A percentile compares a stretch with the other conserved stretches of the same genome.
These are phyloP conservation scores for Esteya vermicola DNA, from an alignment of 2,329 filamentous ascomycete species.

Conservation along the genomic window DNA sequence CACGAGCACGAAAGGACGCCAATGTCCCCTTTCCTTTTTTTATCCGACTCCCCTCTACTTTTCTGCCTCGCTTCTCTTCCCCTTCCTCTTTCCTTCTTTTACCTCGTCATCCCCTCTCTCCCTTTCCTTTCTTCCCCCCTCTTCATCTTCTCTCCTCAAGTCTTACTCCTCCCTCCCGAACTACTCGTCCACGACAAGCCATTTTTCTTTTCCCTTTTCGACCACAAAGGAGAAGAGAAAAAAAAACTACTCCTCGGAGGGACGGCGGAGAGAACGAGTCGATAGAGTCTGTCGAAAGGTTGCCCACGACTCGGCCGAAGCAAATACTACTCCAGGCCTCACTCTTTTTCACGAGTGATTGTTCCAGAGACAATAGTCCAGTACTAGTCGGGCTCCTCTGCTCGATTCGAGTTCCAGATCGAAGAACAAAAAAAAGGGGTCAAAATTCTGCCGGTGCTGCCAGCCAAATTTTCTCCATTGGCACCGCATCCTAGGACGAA, in stretches of 20 bases:
- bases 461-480: neutral
- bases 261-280: neutral
- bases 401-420: neutral
- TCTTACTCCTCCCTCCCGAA: neutral
- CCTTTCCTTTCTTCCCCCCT: slow-evolving; percentile 12
- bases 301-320: neutral
- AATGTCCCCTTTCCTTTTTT: slow-evolving; percentile 22
- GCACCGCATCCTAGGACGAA: too few species aligned
- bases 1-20: too few species aligned
- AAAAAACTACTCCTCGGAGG: neutral
- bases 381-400: neutral
- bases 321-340: neutral
- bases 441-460: neutral
- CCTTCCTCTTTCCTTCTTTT: slow-evolving; percentile 22
- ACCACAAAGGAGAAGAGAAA: neutral
- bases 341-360: neutral
- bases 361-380: neutral
- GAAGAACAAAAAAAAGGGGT: neutral
- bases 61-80: slow-evolving; percentile 15
- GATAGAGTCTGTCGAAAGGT: neutral
- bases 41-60: slow-evolving; percentile 22
- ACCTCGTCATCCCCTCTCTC: slow-evolving; percentile 15
- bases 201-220: neutral
- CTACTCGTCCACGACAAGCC: slow-evolving; percentile 2
- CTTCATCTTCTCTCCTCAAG: neutral